Base-by-base conservation (phyloP, 2,329 filamentous ascomycete species). In the Helotiales sp. region DNA sequence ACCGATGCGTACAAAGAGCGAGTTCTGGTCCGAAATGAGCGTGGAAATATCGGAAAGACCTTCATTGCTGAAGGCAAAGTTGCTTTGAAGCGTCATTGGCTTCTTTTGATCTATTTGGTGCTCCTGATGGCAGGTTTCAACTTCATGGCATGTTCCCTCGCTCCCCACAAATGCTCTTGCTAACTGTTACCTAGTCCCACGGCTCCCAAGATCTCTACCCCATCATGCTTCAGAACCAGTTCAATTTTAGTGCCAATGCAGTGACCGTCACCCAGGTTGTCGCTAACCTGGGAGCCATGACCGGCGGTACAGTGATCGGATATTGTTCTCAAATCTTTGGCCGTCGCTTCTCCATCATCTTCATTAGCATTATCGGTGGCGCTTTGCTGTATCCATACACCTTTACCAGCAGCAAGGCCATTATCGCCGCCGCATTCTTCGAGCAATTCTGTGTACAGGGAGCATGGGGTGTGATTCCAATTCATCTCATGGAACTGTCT, bases 111-210 rank as follows among this genome's bases (percentile, higher is more conserved):
- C 47, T 97, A 97, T 79, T 83, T 97, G 64, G 92, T 97, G 6
- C 82, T 97, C 20, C 83, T 97, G 54, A 96, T 96, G 92, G 90
- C 92, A 1, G 93, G 93, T 3, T 96, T 97, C 83, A 96, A 96
- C 80, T 96, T 96, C 77, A 93, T 96, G 91, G 88, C 91, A 75
- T 87, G 90, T 85, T 85, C 76, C 88, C 15, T 70, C 83, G 88
- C 72, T 87, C 84, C 5, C 77, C 79, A 20, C 11, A 8, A 40
- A n/a, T 3, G 28, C 11, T 5, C 30, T 54, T 13, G 30, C 30
- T 66, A 54, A 66, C n/a, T 3, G 8, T 15, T 30, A 10, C 45
- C 54, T 13, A 72, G 72, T 72, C 72, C 32, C 73, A 74, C 58
- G 71, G 70, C n/a, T 70, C 67, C 26, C 71, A 74, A 75, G 85